phyloP scores from a whole-genome alignment of 306 rosid genomes.

The Macrotyloma uniflorum region DNA sequence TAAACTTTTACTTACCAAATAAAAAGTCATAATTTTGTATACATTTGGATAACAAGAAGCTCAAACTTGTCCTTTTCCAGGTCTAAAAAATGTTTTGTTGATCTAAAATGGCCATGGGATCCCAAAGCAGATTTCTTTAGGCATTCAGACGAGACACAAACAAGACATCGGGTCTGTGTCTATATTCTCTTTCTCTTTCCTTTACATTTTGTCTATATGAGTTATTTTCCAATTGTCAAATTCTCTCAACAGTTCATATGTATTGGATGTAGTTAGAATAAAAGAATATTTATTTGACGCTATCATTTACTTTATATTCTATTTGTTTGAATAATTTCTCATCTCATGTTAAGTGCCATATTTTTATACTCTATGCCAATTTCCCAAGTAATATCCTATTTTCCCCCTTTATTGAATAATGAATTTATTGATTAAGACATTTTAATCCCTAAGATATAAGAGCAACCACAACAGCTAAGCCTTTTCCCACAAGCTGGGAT shows the following conservation, averaged over 20 bases:
- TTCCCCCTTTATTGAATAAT: background rate
- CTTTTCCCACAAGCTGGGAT: background rate
- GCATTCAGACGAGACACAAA: slow-evolving; percentile 60
- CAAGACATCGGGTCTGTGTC: slow-evolving; percentile 54
- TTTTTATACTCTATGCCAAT: background rate
- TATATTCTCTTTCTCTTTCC: slow-evolving; percentile 26
- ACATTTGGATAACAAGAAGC: slow-evolving; percentile 27
- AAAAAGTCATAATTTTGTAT: background rate
- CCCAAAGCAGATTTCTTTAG: slow-evolving; percentile 72
- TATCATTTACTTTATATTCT: slow-evolving; percentile 5
- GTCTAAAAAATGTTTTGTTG: slow-evolving; percentile 77
- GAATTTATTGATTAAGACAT: background rate
- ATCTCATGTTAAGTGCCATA: background rate
- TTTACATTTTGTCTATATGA: background rate
- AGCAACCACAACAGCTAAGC: background rate
- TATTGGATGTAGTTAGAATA: background rate
- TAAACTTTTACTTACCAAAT: slow-evolving; percentile 12
- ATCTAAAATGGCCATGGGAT: slow-evolving; percentile 85
- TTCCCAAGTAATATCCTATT: background rate
- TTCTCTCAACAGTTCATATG: slow-evolving; percentile 17
- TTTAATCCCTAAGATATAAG: slow-evolving; percentile 7
- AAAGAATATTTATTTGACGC: background rate
- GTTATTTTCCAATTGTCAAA: slow-evolving; percentile 20
- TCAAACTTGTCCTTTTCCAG: slow-evolving; percentile 49
- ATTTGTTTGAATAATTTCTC: background rate